Percentiles rank a stretch among this genome's conserved stretches.
phyloP scores from a whole-genome alignment of 2,329 filamentous ascomycete species.

The Colletotrichum sp. region DNA sequence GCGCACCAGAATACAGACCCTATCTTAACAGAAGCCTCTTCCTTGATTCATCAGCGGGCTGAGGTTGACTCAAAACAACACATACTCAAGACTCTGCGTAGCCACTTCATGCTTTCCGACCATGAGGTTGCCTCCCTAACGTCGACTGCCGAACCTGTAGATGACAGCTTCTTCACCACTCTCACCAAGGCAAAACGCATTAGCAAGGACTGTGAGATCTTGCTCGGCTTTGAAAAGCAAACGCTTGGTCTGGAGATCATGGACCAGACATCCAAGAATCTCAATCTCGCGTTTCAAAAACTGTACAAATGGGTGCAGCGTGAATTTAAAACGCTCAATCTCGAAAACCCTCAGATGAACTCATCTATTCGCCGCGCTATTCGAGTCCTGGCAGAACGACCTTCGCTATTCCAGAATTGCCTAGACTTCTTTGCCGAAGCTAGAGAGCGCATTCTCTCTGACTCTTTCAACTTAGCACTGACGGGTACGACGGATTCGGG shows the following conservation, averaged over 20 bases:
- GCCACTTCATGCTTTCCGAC: conserved; percentile 85
- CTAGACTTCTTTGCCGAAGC: conserved; percentile 93
- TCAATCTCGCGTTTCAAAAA: conserved; percentile 93
- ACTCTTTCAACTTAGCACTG: conserved; percentile 86
- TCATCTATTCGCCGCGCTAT: conserved; percentile 83
- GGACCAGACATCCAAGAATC: conserved; percentile 84
- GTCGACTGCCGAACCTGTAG: conserved; percentile 79
- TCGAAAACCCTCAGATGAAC: conserved; percentile 94
- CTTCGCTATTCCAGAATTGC: conserved; percentile 90
- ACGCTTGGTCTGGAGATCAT: conserved; percentile 87
- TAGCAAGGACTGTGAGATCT: conserved; percentile 83
- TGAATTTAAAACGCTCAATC: conserved; percentile 89
- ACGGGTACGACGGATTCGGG: conserved; percentile 72
- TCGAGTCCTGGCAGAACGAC: conserved; percentile 86
- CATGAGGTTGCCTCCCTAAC: conserved; percentile 79
- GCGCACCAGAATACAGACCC: conserved; percentile 77
- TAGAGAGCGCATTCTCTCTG: conserved; percentile 83
- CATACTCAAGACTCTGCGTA: conserved; percentile 76
- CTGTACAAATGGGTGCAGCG: conserved; percentile 94
- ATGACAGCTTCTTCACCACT: conserved; percentile 82
- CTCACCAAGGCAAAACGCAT: conserved; percentile 85
- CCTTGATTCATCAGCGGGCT: conserved; percentile 73
- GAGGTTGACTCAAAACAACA: conserved; percentile 82
- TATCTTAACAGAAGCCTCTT: conserved; percentile 77
- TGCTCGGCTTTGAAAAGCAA: conserved; percentile 91